Conservation (phyloP, 169 alveolate genomes). For the Blepharisma undulans region DNA sequence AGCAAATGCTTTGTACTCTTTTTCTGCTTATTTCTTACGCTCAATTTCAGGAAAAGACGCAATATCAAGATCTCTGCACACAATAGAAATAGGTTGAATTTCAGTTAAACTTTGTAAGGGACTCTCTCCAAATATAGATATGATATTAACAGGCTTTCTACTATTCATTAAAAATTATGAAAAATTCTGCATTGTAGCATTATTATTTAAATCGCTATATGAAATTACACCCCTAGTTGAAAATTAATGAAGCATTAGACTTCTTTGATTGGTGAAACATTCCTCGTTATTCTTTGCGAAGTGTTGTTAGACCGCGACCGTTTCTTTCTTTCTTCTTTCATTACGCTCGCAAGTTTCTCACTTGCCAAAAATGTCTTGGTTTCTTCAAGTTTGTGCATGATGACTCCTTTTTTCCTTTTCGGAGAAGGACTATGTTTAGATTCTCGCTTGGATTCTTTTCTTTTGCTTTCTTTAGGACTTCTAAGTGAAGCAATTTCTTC, state of each 20-base stretch:
- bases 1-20: neutral
- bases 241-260: neutral
- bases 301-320: neutral
- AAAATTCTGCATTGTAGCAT: neutral
- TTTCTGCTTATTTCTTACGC: neutral
- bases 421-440: neutral
- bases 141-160: neutral
- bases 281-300: neutral
- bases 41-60: neutral
- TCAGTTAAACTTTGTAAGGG: neutral
- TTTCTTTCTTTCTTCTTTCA: neutral
- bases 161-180: neutral
- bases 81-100: neutral
- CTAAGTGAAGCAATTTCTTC: neutral
- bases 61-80: neutral
- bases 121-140: neutral
- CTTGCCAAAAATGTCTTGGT: slow-evolving; percentile 27
- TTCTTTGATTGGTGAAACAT: neutral
- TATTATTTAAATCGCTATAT: neutral
- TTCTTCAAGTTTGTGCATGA: neutral
- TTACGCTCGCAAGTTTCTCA: slow-evolving; percentile 2
- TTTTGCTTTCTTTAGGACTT: neutral
- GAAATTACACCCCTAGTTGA: neutral
- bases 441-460: neutral
- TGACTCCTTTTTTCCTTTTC: neutral